Conservation (phyloP, 805 yeast species). For the Torulaspora quercuum region DNA sequence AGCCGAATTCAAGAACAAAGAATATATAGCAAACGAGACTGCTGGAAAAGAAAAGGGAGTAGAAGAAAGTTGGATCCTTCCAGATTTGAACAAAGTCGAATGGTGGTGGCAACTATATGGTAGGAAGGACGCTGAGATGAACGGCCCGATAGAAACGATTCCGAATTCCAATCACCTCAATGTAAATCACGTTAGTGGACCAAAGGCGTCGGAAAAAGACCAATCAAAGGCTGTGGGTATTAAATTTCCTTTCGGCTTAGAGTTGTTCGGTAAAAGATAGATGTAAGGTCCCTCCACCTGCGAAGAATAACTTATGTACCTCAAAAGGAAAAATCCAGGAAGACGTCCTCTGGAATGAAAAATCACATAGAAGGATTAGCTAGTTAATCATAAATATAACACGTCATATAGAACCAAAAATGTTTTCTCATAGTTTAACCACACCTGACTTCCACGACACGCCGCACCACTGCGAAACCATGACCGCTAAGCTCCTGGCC, state of each 20-base stretch:
- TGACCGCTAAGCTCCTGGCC: slow-evolving; percentile 58
- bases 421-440: slow-evolving; percentile 27
- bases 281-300: neutral
- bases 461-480: slow-evolving; percentile 72
- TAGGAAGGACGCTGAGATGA: slow-evolving; percentile 65
- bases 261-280: slow-evolving; percentile 25
- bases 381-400: neutral
- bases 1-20: slow-evolving; percentile 60
- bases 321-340: too few species aligned
- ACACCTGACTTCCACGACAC: slow-evolving; percentile 49
- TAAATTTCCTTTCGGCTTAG: slow-evolving; percentile 27
- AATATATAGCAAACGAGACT: slow-evolving; percentile 33
- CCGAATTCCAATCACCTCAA: neutral
- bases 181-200: too few species aligned
- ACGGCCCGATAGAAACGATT: slow-evolving; percentile 23
- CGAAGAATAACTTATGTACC: neutral
- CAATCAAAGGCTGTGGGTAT: slow-evolving; percentile 11
- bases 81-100: slow-evolving; percentile 45
- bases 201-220: too few species aligned
- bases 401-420: slow-evolving; percentile 48
- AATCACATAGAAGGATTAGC: slow-evolving; percentile 1
- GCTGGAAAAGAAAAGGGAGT: slow-evolving; percentile 35
- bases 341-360: too few species aligned
- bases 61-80: slow-evolving; percentile 46
- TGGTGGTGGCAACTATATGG: slow-evolving; percentile 94